These are phyloP conservation scores for Gossypium turneri DNA, from an alignment of 345 rosid species.

Conservation along the genomic window DNA sequence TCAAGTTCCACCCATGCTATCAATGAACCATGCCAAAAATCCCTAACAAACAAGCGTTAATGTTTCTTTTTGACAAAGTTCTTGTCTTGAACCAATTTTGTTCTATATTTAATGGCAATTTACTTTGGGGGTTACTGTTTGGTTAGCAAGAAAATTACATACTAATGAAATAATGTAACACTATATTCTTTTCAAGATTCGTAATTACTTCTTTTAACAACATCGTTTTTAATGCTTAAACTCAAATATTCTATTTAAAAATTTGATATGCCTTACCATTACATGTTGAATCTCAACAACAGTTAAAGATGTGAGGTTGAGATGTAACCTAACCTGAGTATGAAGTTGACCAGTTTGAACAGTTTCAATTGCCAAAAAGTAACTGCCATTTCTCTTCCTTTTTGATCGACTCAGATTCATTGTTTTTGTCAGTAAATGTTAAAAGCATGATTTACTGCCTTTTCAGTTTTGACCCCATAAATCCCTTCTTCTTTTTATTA, in stretches of 20 bases:
- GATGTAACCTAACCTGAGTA: not conserved
- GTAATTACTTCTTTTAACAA: too few relatives aligned
- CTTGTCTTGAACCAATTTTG: too few relatives aligned
- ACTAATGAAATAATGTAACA: not conserved
- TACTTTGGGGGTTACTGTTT: not conserved
- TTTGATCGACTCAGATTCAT: not conserved
- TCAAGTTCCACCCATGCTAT: not conserved
- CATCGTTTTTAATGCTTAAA: too few relatives aligned
- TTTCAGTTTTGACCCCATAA: not conserved
- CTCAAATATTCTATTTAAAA: too few relatives aligned
- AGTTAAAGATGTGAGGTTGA: not conserved
- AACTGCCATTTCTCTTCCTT: not conserved
- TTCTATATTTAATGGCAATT: not conserved
- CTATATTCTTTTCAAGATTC: rapidly evolving
- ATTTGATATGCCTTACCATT: too few relatives aligned
- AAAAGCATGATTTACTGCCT: slow-evolving; percentile 4
- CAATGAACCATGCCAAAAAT: too few relatives aligned
- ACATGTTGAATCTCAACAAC: too few relatives aligned
- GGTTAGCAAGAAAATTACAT: not conserved
- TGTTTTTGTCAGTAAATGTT: not conserved
- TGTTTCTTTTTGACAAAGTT: too few relatives aligned
- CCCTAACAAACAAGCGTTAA: too few relatives aligned
- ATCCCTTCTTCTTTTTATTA: too few relatives aligned
- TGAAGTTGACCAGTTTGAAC: not conserved
- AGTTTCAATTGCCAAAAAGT: not conserved